A percentile compares a stretch with the other conserved stretches of the same genome.
These are phyloP conservation scores for Mucor racemosus DNA, from an alignment of 371 early-diverging fungal species.

Conservation along the genomic window DNA sequence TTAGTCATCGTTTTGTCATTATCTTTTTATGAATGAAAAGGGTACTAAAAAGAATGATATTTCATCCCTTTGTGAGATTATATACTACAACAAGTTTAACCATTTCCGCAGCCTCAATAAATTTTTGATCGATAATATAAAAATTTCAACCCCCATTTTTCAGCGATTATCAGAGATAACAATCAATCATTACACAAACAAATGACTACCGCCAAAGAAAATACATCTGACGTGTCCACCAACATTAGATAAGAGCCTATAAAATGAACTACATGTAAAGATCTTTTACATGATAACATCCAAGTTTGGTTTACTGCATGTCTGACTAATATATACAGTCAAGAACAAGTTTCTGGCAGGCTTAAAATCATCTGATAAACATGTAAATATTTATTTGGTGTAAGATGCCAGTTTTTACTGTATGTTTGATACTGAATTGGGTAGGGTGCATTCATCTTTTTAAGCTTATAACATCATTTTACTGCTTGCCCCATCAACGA, in stretches of 20 bases:
- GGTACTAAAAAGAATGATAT: too few relatives aligned
- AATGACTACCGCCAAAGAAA: conserved; percentile 16
- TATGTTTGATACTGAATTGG: too few relatives aligned
- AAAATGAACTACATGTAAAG: not conserved
- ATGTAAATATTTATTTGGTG: not conserved
- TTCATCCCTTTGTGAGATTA: too few relatives aligned
- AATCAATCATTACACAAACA: conserved; percentile 25
- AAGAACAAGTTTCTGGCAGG: not conserved
- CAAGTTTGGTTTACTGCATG: conserved; percentile 1
- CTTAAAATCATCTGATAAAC: not conserved
- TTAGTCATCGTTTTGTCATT: not conserved
- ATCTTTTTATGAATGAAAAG: too few relatives aligned
- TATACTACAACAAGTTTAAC: not conserved
- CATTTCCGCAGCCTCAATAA: conserved; percentile 1
- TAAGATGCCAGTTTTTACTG: too few relatives aligned
- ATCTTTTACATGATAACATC: conserved; percentile 6
- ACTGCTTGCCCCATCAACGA: too few relatives aligned
- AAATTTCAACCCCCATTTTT: conserved; percentile 12
- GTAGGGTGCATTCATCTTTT: too few relatives aligned
- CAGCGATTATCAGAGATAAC: conserved; percentile 23
- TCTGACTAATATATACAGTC: not conserved
- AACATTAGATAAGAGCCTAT: conserved; percentile 12
- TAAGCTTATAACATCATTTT: too few relatives aligned
- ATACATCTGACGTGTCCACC: not conserved
- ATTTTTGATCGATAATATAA: conserved; percentile 11